Base-by-base conservation (phyloP, 2,329 filamentous ascomycete species). In the Fonsecaea nubica region DNA sequence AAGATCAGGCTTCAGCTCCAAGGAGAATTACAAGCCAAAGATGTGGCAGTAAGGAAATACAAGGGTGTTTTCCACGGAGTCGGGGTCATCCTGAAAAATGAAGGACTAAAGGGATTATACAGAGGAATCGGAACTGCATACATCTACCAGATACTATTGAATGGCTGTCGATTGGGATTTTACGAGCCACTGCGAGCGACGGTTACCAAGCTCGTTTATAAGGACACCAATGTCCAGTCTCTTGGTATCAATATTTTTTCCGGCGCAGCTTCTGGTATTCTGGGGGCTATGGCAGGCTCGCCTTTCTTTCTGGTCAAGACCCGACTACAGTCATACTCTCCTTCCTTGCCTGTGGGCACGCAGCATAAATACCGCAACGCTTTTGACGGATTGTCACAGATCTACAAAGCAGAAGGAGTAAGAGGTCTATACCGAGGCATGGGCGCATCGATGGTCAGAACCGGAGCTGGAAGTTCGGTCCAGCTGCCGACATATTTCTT, bases 221-320 rank as follows among this genome's bases (percentile, higher is more conserved):
- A 86, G 68, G 90, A 96, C 77, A 77, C 86, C 36, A 84, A 85
- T n/a, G 86, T 89, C 33, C 95, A 99, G 79, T 94, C 89, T 72
- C 86, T 98, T 65, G 91, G 88, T 40, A 86, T 98, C 80, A 99
- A 99, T 82, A 92, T 99, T 83, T 90, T 97, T 77, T 91, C 92
- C 64, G 95, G 95, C 73, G 95, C 95, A 21, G 83, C 87, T 12
- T 97, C 93, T 2, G 95, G 95, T 62, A 88, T 99, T 69, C 86
- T 99, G 65, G 95, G 95, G 71, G 95, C 94, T 8, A 91, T 91
- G n/a, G 90, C 91, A 25, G 95, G 94, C 45, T 96, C 92, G 62
- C 95, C 95, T 2, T 98, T 99, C 81, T 99, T 99, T 85, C 87
- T 99, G 62, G 91, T 98, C 78, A 99, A 99, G 84, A 99, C 95